Conservation (phyloP, 306 rosid genomes). For the Rosa lucieae region DNA sequence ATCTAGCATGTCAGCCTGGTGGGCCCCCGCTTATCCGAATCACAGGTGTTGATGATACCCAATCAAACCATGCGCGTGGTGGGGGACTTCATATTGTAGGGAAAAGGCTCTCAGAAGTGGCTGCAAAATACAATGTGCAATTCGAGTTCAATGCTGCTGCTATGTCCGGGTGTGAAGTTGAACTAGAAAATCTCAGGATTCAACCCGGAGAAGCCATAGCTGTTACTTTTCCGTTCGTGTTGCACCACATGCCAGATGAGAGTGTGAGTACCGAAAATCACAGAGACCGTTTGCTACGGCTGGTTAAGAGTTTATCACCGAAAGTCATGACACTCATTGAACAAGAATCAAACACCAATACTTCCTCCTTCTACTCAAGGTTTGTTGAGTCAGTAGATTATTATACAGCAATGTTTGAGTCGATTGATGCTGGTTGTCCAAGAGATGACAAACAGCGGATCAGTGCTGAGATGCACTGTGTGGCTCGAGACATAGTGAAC, state of each 20-base stretch:
- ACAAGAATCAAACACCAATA: constrained; percentile 97
- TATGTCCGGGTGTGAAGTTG: constrained; percentile 71
- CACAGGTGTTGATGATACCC: constrained; percentile 91
- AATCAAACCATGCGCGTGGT: constrained; percentile 79
- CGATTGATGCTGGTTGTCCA: constrained; percentile 59
- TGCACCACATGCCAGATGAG: constrained; percentile 99
- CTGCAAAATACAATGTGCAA: constrained; percentile 45
- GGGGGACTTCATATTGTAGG: constrained; percentile 85
- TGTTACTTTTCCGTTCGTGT: constrained; percentile 69
- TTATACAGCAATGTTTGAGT: constrained; percentile 84
- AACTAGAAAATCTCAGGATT: constrained; percentile 41
- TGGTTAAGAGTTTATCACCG: constrained; percentile 76
- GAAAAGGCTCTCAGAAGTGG: constrained; percentile 41
- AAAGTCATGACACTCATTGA: constrained; percentile 78
- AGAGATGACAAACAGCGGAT: constrained; percentile 66
- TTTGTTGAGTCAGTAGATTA: constrained; percentile 67
- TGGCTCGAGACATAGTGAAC: constrained; percentile 93
- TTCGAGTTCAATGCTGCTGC: constrained; percentile 82
- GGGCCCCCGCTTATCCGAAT: constrained; percentile 63
- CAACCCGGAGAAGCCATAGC: constrained; percentile 65
- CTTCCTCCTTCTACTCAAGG: constrained; percentile 71
- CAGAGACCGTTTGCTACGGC: constrained; percentile 73
- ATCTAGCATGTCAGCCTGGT: constrained; percentile 54
- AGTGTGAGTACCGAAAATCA: constrained; percentile 88
- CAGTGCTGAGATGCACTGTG: constrained; percentile 78